These are phyloP conservation scores for Coemansia sp. DNA, from an alignment of 192 early-diverging fungal species.

Conservation along the genomic window DNA sequence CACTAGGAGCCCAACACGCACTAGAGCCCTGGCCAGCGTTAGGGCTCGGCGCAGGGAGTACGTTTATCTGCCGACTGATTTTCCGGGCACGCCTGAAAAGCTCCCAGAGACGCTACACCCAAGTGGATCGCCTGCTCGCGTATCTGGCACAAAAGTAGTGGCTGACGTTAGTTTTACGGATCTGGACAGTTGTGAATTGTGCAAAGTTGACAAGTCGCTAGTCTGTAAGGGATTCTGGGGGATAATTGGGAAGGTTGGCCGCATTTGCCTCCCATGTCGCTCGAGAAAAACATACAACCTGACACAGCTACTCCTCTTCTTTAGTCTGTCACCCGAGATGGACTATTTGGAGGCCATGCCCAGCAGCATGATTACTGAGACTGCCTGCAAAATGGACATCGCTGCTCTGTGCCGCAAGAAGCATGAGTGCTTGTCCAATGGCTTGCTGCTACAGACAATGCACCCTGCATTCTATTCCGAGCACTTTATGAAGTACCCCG, in stretches of 20 bases:
- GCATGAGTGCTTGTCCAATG: constrained; percentile 30
- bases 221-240: constrained; percentile 50
- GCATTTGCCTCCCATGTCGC: constrained; percentile 36
- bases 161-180: constrained; percentile 29
- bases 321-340: constrained; percentile 21
- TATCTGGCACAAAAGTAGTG: constrained; percentile 31
- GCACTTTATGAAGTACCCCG: constrained; percentile 47
- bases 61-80: neutral
- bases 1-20: neutral
- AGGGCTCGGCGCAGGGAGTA: neutral
- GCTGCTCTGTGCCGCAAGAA: constrained; percentile 27
- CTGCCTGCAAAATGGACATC: constrained; percentile 11
- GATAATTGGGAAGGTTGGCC: constrained; percentile 16
- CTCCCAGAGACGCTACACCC: constrained; percentile 23
- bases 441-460: constrained; percentile 24
- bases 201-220: constrained; percentile 48
- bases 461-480: constrained; percentile 24
- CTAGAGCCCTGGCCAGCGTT: neutral
- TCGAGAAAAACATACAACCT: constrained; percentile 50
- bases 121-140: constrained; percentile 37
- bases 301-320: constrained; percentile 43
- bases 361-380: constrained; percentile 4
- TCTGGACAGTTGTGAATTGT: neutral
- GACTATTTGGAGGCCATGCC: constrained; percentile 9
- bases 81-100: constrained; percentile 19